phyloP scores from a whole-genome alignment of 495 filamentous ascomycete species.

The Neurospora africana region DNA sequence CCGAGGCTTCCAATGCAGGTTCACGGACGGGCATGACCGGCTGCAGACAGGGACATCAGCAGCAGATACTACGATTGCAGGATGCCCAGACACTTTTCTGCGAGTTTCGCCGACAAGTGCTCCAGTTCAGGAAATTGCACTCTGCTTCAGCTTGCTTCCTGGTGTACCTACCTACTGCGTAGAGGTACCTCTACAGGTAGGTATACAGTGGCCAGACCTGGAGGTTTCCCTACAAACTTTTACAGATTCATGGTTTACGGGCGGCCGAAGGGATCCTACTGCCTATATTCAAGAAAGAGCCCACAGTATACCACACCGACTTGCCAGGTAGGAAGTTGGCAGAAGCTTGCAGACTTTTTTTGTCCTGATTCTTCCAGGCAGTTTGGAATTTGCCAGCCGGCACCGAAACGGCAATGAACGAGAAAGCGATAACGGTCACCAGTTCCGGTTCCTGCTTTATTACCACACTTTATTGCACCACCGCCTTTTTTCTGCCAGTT shows the following conservation, averaged over 20 bases:
- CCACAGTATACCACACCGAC: neutral
- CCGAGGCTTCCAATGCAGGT: neutral
- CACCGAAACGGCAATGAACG: neutral
- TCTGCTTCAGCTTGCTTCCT: neutral
- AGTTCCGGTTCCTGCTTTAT: neutral
- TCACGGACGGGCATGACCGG: neutral
- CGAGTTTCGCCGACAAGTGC: neutral
- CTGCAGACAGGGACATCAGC: neutral
- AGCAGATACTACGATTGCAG: neutral
- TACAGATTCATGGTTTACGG: neutral
- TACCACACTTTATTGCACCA: neutral
- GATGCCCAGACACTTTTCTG: neutral
- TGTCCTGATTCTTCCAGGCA: neutral
- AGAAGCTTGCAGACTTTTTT: neutral
- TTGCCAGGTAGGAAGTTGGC: neutral
- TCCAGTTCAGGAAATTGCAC: neutral
- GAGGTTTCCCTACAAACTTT: neutral
- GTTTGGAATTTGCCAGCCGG: neutral
- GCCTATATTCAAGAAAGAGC: neutral
- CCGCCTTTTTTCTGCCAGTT: neutral
- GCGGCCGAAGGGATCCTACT: neutral
- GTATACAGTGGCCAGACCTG: neutral
- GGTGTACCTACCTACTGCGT: no score
- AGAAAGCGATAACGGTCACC: neutral
- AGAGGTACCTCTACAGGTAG: no score